Evolutionary conservation across 2,329 filamentous ascomycete species (phyloP).

Genomic region (Cladosporium sp.): DNA sequence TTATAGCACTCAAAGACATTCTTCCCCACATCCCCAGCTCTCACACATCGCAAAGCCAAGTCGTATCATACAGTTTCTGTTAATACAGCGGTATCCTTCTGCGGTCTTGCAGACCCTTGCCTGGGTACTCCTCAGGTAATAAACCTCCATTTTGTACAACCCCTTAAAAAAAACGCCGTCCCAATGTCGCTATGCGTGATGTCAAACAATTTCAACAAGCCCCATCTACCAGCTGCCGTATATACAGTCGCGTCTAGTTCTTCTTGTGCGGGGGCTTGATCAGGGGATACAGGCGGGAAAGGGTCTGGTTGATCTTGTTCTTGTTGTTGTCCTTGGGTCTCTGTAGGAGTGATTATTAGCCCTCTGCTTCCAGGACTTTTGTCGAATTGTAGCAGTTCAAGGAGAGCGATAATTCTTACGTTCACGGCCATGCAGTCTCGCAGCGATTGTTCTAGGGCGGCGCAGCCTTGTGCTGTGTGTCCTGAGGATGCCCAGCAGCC

Average conservation of each 20-base stretch:
- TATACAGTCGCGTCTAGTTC: conserved; percentile 46
- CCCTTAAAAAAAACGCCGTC: conserved; percentile 14
- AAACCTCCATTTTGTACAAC: conserved; percentile 11
- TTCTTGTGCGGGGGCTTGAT: conserved; percentile 71
- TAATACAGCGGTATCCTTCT: background rate
- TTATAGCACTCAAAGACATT: background rate
- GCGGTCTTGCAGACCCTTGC: background rate
- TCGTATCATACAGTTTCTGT: conserved; percentile 7
- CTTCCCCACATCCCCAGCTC: background rate
- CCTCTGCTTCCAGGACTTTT: background rate
- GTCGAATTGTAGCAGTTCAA: background rate
- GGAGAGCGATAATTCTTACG: conserved; percentile 47
- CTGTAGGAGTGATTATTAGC: conserved; percentile 39
- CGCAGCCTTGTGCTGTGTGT: conserved; percentile 63
- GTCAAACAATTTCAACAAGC: background rate
- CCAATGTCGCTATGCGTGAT: conserved; percentile 16
- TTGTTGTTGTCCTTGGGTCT: conserved; percentile 60
- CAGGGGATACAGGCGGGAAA: conserved; percentile 73
- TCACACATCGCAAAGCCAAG: background rate
- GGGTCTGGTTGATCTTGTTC: conserved; percentile 88
- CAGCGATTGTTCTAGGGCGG: conserved; percentile 60
- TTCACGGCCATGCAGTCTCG: conserved; percentile 77
- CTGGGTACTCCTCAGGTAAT: conserved; percentile 2
- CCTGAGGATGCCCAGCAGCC: conserved; percentile 84
- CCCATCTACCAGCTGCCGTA: background rate